Base-by-base conservation (phyloP, 345 rosid species). In the Eutrema heterophyllum region DNA sequence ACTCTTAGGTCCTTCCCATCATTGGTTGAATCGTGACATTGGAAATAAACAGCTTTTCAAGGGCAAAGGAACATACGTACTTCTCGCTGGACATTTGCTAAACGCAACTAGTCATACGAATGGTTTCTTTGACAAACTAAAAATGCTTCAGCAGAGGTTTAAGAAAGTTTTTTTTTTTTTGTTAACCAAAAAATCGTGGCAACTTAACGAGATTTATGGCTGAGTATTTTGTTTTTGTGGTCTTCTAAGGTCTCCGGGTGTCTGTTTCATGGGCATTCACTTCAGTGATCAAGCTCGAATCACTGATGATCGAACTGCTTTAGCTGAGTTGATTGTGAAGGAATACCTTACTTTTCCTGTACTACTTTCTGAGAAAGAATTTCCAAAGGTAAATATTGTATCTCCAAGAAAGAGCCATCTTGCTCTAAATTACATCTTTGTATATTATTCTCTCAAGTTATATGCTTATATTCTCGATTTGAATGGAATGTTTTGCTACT, bases 261-360 rank as follows among this genome's bases (percentile, higher is more conserved):
- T 91, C 26, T 67, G 35, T 72, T 82, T 89, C 70, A 80, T 94
- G 63, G 95, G 84, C 43, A 71, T 89, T 32, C 86, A 85, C 75
- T 81, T 74, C 60, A 81, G 85, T 68, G 81, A 73, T 84, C 74
- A 70, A 15, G 77, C 67, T 80, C 64, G 71, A 77, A 73, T 84
- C 52, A 58, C 71, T 60, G 77, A 61, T 83, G 83, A 84, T 82
- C 83, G 43, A 53, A 54, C 80, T 70, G 70, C 39, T 56, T 75
- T 89, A n/a, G 72, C 84, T 78, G 83, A 79, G 66, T 72, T 87
- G 82, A 72, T 84, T 66, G 83, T 85, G 78, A 80, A 85, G 81
- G 97, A 94, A 21, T 90, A 82, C 41, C 71, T 88, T 49, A 87
- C 90, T 13, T 91, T 89, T 80, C 98, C 97, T n/a, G 60, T 94